phyloP scores from a whole-genome alignment of 2,329 filamentous ascomycete species.

The Trichoderma lentiforme region DNA sequence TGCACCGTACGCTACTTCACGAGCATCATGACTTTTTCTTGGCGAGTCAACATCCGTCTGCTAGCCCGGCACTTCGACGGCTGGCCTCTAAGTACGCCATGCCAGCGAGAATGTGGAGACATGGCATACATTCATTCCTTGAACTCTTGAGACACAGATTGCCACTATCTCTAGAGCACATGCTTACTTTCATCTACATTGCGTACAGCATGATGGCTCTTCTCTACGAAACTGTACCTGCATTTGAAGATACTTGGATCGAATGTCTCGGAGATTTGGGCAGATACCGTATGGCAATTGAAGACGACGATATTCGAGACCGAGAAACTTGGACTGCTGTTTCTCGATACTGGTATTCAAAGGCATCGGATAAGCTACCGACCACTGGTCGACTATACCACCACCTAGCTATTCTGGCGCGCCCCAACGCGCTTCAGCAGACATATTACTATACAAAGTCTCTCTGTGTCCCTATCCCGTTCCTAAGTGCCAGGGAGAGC shows the following conservation, averaged over 20 bases:
- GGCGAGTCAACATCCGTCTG: conserved; percentile 80
- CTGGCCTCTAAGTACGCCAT: conserved; percentile 82
- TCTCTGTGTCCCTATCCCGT: conserved; percentile 65
- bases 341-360: conserved; percentile 78
- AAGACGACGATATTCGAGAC: conserved; percentile 73
- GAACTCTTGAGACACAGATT: conserved; percentile 72
- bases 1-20: conserved; percentile 77
- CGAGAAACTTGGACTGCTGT: conserved; percentile 80
- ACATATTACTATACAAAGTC: conserved; percentile 70
- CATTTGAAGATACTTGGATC: conserved; percentile 87
- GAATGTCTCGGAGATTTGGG: conserved; percentile 87
- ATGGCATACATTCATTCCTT: conserved; percentile 83
- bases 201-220: conserved; percentile 89
- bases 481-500: conserved; percentile 64
- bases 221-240: conserved; percentile 77
- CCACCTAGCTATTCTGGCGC: conserved; percentile 75
- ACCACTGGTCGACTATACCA: conserved; percentile 79
- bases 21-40: conserved; percentile 87
- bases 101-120: conserved; percentile 91
- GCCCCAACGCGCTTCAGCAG: conserved; percentile 67
- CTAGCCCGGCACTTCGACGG: conserved; percentile 61
- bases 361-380: conserved; percentile 73
- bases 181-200: conserved; percentile 86
- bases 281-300: conserved; percentile 84
- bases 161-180: conserved; percentile 77